phyloP scores from a whole-genome alignment of 2,329 filamentous ascomycete genomes.

The Paecilomyces sp. region DNA sequence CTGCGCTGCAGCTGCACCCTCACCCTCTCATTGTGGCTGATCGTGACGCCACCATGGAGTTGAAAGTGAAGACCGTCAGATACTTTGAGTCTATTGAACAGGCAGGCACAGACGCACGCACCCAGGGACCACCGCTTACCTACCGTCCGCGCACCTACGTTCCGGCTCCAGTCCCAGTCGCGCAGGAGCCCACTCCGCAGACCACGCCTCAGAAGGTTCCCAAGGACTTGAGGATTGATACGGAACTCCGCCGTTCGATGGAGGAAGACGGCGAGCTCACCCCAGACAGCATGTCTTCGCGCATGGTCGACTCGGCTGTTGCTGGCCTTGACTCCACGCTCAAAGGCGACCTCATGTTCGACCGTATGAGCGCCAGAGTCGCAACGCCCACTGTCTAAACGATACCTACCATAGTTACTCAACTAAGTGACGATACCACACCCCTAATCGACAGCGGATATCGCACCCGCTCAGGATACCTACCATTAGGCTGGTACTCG shows the following conservation, averaged over 20 bases:
- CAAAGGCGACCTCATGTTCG: constrained; percentile 35
- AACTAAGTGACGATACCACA: no score
- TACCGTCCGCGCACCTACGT: constrained; percentile 31
- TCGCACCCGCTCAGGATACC: background rate
- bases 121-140: constrained; percentile 36
- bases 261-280: constrained; percentile 39
- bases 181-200: constrained; percentile 18
- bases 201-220: constrained; percentile 21
- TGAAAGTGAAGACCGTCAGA: constrained; percentile 67
- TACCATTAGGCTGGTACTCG: background rate
- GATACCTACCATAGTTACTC: background rate
- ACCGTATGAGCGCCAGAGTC: constrained; percentile 36
- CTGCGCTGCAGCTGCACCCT: constrained; percentile 70
- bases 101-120: constrained; percentile 45
- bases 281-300: constrained; percentile 43
- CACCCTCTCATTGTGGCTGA: constrained; percentile 79
- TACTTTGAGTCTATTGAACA: constrained; percentile 68
- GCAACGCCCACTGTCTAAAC: constrained; percentile 5
- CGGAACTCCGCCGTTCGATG: constrained; percentile 27
- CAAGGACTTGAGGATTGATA: constrained; percentile 41
- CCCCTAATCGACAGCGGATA: background rate
- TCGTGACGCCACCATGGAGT: constrained; percentile 67
- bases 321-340: constrained; percentile 33
- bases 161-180: constrained; percentile 17
- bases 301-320: constrained; percentile 39